Evolutionary conservation across 1,139 yeast species (phyloP).

Genomic region (Suhomyces yuchorum): DNA sequence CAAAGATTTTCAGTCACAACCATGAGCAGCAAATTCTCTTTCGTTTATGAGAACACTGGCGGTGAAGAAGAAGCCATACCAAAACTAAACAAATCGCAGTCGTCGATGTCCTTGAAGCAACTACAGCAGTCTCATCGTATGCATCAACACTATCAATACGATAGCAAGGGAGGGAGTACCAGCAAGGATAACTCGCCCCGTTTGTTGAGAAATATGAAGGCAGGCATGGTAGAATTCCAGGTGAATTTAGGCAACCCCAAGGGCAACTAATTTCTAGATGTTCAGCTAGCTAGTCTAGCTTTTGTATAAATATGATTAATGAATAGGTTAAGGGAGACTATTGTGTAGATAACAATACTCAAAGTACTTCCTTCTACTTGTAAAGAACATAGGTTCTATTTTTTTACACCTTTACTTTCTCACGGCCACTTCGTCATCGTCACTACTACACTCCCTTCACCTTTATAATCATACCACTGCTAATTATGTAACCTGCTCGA

Average conservation of each 20-base stretch:
- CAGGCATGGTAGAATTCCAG: conserved; percentile 43
- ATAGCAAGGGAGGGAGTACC: conserved; percentile 9
- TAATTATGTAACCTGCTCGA: no score
- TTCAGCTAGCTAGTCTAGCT: conserved; percentile 8
- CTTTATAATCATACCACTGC: no score
- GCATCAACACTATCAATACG: conserved; percentile 18
- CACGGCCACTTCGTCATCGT: no score
- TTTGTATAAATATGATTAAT: conserved; percentile 4
- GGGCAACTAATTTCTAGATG: background rate
- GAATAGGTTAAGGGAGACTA: background rate
- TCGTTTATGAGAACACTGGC: conserved; percentile 24
- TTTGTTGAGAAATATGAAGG: conserved; percentile 34
- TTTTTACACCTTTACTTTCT: no score
- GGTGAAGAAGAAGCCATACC: conserved; percentile 8
- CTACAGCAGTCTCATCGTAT: conserved; percentile 10
- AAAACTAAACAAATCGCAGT: conserved; percentile 6
- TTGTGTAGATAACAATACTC: background rate
- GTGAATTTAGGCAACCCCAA: conserved; percentile 22
- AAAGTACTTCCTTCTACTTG: no score
- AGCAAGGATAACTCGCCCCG: conserved; percentile 19
- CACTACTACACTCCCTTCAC: no score
- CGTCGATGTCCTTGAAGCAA: conserved; percentile 9
- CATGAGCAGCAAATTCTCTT: conserved; percentile 20
- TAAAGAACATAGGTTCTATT: no score
- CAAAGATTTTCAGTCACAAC: conserved; percentile 25